Base-by-base conservation (phyloP, 495 filamentous ascomycete species). In the Penicillium parvum region DNA sequence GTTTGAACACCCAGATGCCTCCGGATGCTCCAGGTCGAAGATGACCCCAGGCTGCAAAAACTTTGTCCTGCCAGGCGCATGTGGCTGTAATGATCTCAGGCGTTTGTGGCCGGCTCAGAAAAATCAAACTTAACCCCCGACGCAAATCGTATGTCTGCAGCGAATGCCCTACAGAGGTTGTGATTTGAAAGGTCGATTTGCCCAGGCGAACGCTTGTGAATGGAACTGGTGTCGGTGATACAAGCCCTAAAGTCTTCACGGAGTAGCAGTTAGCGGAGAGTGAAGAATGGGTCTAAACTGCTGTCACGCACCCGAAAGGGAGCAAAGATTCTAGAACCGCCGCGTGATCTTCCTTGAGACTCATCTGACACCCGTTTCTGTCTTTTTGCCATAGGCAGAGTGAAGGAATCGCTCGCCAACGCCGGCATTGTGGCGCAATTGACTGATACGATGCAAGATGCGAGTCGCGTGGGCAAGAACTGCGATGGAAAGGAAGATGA, bases 71-170 rank as follows among this genome's bases (percentile, higher is more conserved):
- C 86, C 88, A 96, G 30, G 94, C 84, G 37, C 73, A 73, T 7
- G 88, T 90, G 12, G 90, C 87, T 6, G 89, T 95, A 26, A 99
- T 95, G 27, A 72, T 67, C 42, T 79, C 79, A 1, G 90, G 90
- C 0, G 90, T 96, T 61, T 89, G 84, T 8, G 94, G 92, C 26
- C 88, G 77, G 16, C 85, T 96, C 40, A 96, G 75, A 58, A 97
- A 99, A 40, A 96, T 78, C 29, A 97, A 78, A 51, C 89, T 90
- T 57, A 99, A 73, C 16, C 90, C 90, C 60, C 77, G 82, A 53
- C 82, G 86, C 37, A 97, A 68, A 60, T 97, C 92, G 65, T 97
- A 97, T 2, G 92, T 97, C 60, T 97, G 92, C 9, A 99, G 77
- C 30, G 82, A 85, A 48, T 82, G 79, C 49, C 90, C 90, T 36